Percentiles rank a stretch among this genome's conserved stretches.
Conservation (phyloP, 306 rosid species). For the Quercus cerris region DNA sequence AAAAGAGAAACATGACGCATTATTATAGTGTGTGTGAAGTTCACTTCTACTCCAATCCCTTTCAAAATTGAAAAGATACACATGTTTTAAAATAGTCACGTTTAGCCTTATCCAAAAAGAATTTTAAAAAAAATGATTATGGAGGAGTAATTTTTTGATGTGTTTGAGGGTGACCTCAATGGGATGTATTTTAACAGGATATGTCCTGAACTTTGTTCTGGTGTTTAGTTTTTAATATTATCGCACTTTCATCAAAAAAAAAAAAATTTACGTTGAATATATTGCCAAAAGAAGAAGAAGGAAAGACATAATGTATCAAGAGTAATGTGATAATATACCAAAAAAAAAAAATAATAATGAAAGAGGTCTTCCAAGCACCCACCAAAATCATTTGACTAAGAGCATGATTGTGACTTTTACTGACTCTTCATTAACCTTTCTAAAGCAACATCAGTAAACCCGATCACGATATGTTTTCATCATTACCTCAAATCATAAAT, state of each 20-base stretch:
- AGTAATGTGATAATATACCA: background rate
- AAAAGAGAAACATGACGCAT: no score
- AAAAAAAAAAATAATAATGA: no score
- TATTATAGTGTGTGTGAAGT: no score
- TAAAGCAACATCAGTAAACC: background rate
- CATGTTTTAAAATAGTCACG: no score
- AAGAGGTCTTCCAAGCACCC: background rate
- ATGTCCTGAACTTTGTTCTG: no score
- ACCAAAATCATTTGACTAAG: background rate
- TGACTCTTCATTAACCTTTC: background rate
- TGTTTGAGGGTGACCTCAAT: no score
- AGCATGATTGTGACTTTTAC: background rate
- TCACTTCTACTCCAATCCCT: accelerated
- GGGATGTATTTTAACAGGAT: no score
- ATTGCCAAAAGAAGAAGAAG: background rate
- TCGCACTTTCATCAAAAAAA: no score
- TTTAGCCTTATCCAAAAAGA: no score
- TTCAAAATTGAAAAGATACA: no score
- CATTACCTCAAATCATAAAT: background rate
- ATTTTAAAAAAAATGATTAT: no score
- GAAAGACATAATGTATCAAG: background rate
- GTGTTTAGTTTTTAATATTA: no score
- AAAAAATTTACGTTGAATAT: background rate
- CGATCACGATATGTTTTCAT: background rate
- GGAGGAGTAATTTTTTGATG: background rate